Conservation (phyloP, 225 moss, liverwort and hornwort genomes). For the Physcomitrellopsis africana region DNA sequence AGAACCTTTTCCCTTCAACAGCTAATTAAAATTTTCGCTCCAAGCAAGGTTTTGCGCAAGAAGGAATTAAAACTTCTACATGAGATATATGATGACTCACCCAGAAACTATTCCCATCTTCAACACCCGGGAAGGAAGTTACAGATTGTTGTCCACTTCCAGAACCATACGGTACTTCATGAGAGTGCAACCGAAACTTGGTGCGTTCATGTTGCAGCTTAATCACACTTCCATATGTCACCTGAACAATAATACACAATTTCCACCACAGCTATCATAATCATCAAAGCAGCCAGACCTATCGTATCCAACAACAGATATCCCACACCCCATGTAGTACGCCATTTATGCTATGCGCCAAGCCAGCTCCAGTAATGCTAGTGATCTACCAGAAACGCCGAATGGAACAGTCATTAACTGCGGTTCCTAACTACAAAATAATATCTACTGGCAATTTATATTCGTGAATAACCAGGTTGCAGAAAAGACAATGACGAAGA, state of each 20-base stretch:
- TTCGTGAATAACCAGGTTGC: too few relatives aligned
- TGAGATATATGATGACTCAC: slow-evolving; percentile 49
- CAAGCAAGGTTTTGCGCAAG: background rate
- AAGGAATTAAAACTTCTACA: background rate
- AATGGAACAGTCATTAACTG: too few relatives aligned
- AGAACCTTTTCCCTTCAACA: background rate
- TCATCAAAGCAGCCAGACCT: background rate
- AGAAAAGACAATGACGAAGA: too few relatives aligned
- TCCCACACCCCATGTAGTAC: too few relatives aligned
- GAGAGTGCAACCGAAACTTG: slow-evolving; percentile 92
- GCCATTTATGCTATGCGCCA: too few relatives aligned
- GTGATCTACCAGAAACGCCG: too few relatives aligned
- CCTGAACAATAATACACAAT: slow-evolving; percentile 48
- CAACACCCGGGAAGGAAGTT: slow-evolving; percentile 91
- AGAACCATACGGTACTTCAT: slow-evolving; percentile 97
- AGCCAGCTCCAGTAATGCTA: too few relatives aligned
- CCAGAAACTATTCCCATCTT: slow-evolving; percentile 97
- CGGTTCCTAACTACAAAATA: too few relatives aligned
- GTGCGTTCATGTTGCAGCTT: slow-evolving; percentile 93
- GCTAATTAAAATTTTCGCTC: background rate
- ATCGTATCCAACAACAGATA: background rate
- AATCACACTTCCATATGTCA: slow-evolving; percentile 91
- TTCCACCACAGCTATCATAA: background rate
- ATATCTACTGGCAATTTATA: too few relatives aligned
- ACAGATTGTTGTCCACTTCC: slow-evolving; percentile 99